Evolutionary conservation across 805 yeast genomes (phyloP).

Genomic region (Zygosaccharomyces bailii): DNA sequence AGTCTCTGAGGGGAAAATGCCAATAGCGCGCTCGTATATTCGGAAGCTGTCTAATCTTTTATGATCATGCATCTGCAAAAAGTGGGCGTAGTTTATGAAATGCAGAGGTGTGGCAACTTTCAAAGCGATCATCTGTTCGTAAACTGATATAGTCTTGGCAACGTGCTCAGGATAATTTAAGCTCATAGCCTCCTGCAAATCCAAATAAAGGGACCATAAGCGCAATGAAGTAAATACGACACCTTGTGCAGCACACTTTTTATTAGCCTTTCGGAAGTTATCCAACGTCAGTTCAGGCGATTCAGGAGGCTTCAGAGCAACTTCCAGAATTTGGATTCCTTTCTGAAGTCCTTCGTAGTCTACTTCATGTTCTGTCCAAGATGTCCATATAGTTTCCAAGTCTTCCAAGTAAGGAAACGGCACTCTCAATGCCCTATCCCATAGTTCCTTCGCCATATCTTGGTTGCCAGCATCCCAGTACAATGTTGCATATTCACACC

Average conservation of each 20-base stretch:
- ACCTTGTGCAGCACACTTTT: slow-evolving; percentile 48
- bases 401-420: slow-evolving; percentile 64
- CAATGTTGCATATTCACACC: slow-evolving; percentile 66
- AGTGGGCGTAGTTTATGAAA: slow-evolving; percentile 62
- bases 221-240: slow-evolving; percentile 57
- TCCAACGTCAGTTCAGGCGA: slow-evolving; percentile 27
- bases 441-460: slow-evolving; percentile 58
- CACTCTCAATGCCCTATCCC: slow-evolving; percentile 63
- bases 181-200: slow-evolving; percentile 57
- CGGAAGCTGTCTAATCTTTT: slow-evolving; percentile 47
- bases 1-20: slow-evolving; percentile 49
- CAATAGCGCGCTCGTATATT: slow-evolving; percentile 68
- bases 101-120: slow-evolving; percentile 68
- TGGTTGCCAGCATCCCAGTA: slow-evolving; percentile 57
- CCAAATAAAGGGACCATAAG: slow-evolving; percentile 73
- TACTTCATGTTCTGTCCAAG: slow-evolving; percentile 70
- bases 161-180: slow-evolving; percentile 38
- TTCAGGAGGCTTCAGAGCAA: slow-evolving; percentile 42
- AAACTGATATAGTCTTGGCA: slow-evolving; percentile 34
- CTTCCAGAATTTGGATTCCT: slow-evolving; percentile 41
- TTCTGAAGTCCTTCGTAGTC: slow-evolving; percentile 45
- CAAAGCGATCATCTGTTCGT: slow-evolving; percentile 52
- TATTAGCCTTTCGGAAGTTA: slow-evolving; percentile 16
- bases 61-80: slow-evolving; percentile 45
- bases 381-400: slow-evolving; percentile 63